Conservation (phyloP, 2,329 filamentous ascomycete species). For the Fusarium subtropicale region DNA sequence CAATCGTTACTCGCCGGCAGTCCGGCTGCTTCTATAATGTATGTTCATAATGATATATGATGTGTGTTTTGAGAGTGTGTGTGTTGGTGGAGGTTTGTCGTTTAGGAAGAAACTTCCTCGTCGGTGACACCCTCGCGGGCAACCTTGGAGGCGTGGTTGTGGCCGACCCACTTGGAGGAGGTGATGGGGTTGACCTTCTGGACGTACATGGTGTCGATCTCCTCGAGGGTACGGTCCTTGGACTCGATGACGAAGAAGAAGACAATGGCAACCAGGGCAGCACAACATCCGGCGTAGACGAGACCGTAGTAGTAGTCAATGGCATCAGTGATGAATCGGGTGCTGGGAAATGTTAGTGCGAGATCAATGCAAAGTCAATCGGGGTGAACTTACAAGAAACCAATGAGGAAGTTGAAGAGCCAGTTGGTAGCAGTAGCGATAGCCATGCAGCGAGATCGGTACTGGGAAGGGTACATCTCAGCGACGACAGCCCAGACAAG, state of each 20-base stretch:
- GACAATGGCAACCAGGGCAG: conserved; percentile 71
- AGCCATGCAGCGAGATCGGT: conserved; percentile 65
- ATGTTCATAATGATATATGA: conserved; percentile 9
- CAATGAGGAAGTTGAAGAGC: conserved; percentile 73
- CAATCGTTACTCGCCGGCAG: conserved; percentile 32
- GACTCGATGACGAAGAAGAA: conserved; percentile 83
- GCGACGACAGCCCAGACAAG: conserved; percentile 74
- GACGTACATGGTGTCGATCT: conserved; percentile 82
- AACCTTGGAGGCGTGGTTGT: conserved; percentile 22
- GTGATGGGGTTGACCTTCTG: conserved; percentile 62
- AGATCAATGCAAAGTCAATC: fast-evolving
- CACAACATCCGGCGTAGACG: conserved; percentile 76
- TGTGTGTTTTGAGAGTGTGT: background rate
- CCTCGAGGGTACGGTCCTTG: conserved; percentile 77
- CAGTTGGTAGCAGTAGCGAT: conserved; percentile 70
- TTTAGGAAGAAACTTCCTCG: conserved; percentile 38
- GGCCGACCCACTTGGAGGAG: conserved; percentile 50
- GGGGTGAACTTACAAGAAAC: conserved; percentile 57
- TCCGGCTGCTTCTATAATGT: conserved; percentile 26
- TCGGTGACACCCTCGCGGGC: conserved; percentile 30
- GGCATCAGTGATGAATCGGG: conserved; percentile 76
- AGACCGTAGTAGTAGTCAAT: conserved; percentile 79
- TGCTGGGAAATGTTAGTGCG: conserved; percentile 54
- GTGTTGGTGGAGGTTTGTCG: background rate
- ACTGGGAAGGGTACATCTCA: conserved; percentile 72